Evolutionary conservation across 2,329 filamentous ascomycete genomes (phyloP), one percentile per base, ranked within the genome.

Genomic region (Sarocladiaceae sp.): DNA sequence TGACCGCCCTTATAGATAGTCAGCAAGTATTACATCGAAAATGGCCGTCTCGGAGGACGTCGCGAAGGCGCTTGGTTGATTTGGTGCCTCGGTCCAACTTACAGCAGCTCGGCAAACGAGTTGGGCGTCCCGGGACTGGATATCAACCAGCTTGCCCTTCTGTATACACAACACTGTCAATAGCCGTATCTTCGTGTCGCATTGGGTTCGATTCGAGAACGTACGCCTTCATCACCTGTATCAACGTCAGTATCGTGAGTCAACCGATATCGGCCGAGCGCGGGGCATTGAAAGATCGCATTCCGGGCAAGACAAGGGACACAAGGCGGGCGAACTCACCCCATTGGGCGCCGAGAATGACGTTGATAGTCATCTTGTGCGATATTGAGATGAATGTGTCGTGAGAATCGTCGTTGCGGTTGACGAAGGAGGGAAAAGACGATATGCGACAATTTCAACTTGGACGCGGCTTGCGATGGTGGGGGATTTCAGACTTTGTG

Each of bases 71-170:
- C 55, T 60, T 42, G 44, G 50, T 50, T 44, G 42, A 51, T 52
- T 51, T 52, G 53, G 18, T 18, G 36, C 17, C 17, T 20, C 18
- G 52, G 51, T 53, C 25, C 53, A 53, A 51, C 62, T 62, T 57
- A 66, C 66, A 22, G 66, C 66, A 44, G 66, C 66, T 57, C 66
- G 62, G 33, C 60, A 59, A 55, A 64, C 66, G 39, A 68, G 60
- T 55, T 65, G 59, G 17, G 64, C 65, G 31, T 66, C 56, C 36
- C 52, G 60, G 55, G 57, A 57, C 42, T 63, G 67, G 53, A 66
- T 66, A 52, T 70, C 68, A 51, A 61, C 63, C 56, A 71, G 56
- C 55, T 71, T 71, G 51, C 67, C 68, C 59, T 71, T 71, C 62
- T 64, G 39, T 54, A 53, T 23, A 44, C 31, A 49, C 52, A 55